Evolutionary conservation across 2,329 filamentous ascomycete species (phyloP), one percentile per base, ranked within the genome.

Genomic region (Fusarium duplospermum): DNA sequence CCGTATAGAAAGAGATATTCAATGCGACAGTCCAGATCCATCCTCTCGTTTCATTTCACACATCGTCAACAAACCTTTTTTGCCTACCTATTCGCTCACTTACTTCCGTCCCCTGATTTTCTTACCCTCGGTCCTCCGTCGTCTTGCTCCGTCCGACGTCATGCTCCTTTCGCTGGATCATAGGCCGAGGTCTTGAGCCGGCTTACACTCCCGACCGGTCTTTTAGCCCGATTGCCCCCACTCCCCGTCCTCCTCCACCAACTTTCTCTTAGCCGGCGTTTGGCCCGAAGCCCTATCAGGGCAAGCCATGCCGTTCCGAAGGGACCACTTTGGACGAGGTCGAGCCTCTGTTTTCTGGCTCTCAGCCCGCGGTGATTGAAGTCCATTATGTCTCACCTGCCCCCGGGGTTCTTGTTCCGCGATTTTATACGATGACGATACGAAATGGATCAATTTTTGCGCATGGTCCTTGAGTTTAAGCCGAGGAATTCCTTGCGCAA

Each of bases 171-270:
- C 65, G 64, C 68, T 74, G 62, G 27, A 74, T 60, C 62, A 59
- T 58, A 75, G 74, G 67, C 76, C 76, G 76, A 77, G 76, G 76
- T 74, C 74, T 70, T 68, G 66, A 57, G 62, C 76, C 72, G 69
- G 66, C 72, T 73, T 73, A 71, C 45, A 57, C 45, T 56, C 50
- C 60, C 58, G 70, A 69, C 62, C 59, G 61, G 59, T 65, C 56
- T 50, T 56, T 42, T 29, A 65, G 58, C 50, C 47, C 56, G 20
- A 67, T n/a, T 54, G 38, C 24, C 52, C 69, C 69, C 69, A 45
- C 47, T 22, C 72, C 60, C 65, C 27, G 47, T 52, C 47, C 24
- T 50, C 45, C 45, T 50, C 24, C 45, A 29, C 45, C 47, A 20
- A 54, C 42, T 27, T 24, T 22, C 54, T 54, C 67, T 69, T 77